phyloP scores from a whole-genome alignment of 2,329 filamentous ascomycete species.

The Aphanoascus verrucosus region DNA sequence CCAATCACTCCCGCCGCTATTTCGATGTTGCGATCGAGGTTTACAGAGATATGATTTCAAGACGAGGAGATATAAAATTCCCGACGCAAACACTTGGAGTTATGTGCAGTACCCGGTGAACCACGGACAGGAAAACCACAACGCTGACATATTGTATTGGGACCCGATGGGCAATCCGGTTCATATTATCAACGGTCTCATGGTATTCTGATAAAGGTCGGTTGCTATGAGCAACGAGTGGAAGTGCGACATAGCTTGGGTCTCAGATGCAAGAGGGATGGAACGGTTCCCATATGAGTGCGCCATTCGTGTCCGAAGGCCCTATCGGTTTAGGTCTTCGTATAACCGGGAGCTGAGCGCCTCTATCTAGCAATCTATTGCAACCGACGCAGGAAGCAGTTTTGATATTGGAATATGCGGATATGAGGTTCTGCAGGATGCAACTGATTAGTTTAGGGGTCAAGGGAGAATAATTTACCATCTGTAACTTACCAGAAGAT shows the following conservation, averaged over 20 bases:
- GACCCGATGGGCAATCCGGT: constrained; percentile 21
- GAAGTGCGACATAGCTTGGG: background rate
- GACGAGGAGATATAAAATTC: constrained; percentile 23
- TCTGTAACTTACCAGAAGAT: constrained; percentile 27
- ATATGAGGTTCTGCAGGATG: constrained; percentile 33
- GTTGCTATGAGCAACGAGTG: background rate
- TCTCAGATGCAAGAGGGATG: constrained; percentile 24
- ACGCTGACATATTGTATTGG: constrained; percentile 19
- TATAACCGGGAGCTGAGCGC: constrained; percentile 32
- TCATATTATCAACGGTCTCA: background rate
- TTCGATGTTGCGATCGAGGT: constrained; percentile 18
- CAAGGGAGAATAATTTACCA: background rate
- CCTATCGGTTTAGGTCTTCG: constrained; percentile 22
- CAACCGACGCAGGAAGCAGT: constrained; percentile 32
- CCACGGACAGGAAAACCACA: constrained; percentile 9
- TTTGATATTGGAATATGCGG: constrained; percentile 34
- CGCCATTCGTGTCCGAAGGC: constrained; percentile 16
- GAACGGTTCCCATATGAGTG: constrained; percentile 27
- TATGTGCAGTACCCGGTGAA: constrained; percentile 22
- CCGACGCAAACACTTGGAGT: constrained; percentile 25
- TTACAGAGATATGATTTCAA: constrained; percentile 26
- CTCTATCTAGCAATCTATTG: constrained; percentile 27
- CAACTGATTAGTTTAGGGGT: constrained; percentile 9
- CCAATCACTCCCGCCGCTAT: constrained; percentile 6
- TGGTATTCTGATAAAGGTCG: background rate